Evolutionary conservation across 805 yeast genomes (phyloP), one percentile per base, ranked within the genome.

Genomic region (Zygosaccharomyces bailii): DNA sequence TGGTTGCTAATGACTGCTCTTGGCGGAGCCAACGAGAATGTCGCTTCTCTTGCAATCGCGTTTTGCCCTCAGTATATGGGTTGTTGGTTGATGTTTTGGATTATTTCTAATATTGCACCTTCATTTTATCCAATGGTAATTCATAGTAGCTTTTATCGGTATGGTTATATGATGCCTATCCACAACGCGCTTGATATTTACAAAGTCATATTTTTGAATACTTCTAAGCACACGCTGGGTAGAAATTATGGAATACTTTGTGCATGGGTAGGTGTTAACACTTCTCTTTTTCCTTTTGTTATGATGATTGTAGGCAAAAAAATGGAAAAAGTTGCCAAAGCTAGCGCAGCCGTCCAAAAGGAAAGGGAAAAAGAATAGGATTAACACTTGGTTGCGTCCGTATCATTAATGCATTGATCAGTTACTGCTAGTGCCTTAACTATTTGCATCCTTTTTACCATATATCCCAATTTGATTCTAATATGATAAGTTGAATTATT

Each of bases 1-100:
- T 86, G 69, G 60, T 53, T 86, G 39, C 75, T 86, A 5, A 80
- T 86, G 86, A 67, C 79, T 50, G 86, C 90, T 0, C 83, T 84
- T 27, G 95, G 95, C 46, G 78, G 84, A 34, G 80, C 83, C 23
- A 83, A 81, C 57, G 93, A 86, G 63, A 78, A 82, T 49, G 66
- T 75, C 53, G 79, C 80, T 0, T 58, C 79, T 61, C 24, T 84
- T 4, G 59, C 75, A 5, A 66, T 82, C 38, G 63, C 79, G 4
- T 44, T 69, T 11, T 71, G 72, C 40, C 91, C 93, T 0, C 87
- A 88, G 21, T 53, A 74, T 42, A 52, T 82, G 39, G 89, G 90
- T 0, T 76, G 83, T 55, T 84, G 90, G 88, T 59, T 86, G 54
- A 68, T 84, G 50, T 71, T 76, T 46, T 84, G 86, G 77, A 89